Percentiles rank a stretch among this genome's conserved stretches.
phyloP scores from a whole-genome alignment of 106 monocot genomes.

The Xerophyta viscosa region DNA sequence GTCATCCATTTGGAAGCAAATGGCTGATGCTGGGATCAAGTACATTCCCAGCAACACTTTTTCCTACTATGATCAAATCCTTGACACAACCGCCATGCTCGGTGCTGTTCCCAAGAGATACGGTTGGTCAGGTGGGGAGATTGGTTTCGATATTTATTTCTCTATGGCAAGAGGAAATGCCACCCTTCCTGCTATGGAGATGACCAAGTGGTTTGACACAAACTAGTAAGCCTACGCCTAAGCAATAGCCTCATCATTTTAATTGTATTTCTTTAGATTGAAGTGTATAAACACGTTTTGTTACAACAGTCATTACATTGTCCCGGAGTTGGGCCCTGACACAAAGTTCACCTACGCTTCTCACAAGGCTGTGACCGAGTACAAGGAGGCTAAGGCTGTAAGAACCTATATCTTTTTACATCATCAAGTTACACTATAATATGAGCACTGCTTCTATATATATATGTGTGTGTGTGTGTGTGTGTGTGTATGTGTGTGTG shows the following conservation, averaged over 20 bases:
- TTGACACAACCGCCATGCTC: slow-evolving; percentile 90
- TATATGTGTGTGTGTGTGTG: no score
- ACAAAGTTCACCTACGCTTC: slow-evolving; percentile 83
- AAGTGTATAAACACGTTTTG: no score
- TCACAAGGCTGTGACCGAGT: slow-evolving; percentile 91
- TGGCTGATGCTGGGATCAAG: slow-evolving; percentile 44
- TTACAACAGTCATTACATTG: slow-evolving; percentile 68
- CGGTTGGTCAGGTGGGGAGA: slow-evolving; percentile 77
- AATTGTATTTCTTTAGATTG: no score
- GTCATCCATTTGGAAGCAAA: slow-evolving; percentile 48
- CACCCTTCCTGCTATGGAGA: slow-evolving; percentile 95
- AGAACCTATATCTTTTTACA: slow-evolving; percentile 1
- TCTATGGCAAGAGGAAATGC: slow-evolving; percentile 98
- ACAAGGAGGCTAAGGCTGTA: slow-evolving; percentile 91
- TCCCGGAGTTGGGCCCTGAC: slow-evolving; percentile 85
- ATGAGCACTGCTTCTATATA: no score
- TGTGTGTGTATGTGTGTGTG: no score
- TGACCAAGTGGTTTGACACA: slow-evolving; percentile 99
- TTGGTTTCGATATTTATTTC: slow-evolving; percentile 81
- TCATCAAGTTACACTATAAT: no score
- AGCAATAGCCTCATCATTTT: not conserved
- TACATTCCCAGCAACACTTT: slow-evolving; percentile 56
- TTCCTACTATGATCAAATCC: slow-evolving; percentile 47
- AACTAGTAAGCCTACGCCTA: slow-evolving; percentile 73
- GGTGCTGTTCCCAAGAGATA: slow-evolving; percentile 93